Percentiles rank a stretch among this genome's conserved stretches.
phyloP scores from a whole-genome alignment of 1,139 yeast species.

The Saccharomyces hybrid region DNA sequence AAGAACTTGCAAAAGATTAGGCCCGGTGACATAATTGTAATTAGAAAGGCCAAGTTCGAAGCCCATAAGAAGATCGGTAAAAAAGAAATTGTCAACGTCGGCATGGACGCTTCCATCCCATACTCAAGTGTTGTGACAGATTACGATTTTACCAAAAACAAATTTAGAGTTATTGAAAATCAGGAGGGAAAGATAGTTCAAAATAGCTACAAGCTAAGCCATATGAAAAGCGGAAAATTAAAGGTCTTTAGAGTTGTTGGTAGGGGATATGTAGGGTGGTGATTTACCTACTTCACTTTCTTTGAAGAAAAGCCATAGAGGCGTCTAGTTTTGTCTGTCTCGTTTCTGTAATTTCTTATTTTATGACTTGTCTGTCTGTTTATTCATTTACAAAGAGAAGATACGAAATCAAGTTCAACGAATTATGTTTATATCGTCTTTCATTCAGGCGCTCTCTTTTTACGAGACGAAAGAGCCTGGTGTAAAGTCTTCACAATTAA shows the following conservation, averaged over 20 bases:
- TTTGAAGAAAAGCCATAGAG: background rate
- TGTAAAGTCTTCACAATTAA: too few relatives aligned
- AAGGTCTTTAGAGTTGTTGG: slow-evolving; percentile 70
- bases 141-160: slow-evolving; percentile 68
- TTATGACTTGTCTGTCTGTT: too few relatives aligned
- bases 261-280: slow-evolving; percentile 59
- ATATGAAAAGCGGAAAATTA: slow-evolving; percentile 71
- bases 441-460: too few relatives aligned
- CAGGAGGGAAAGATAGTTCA: slow-evolving; percentile 50
- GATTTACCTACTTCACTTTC: slow-evolving; percentile 3
- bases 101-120: slow-evolving; percentile 37
- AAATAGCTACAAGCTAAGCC: slow-evolving; percentile 59
- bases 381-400: too few relatives aligned
- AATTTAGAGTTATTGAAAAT: slow-evolving; percentile 66
- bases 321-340: too few relatives aligned
- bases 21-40: slow-evolving; percentile 78
- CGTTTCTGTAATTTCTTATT: too few relatives aligned
- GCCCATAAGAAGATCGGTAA: slow-evolving; percentile 55
- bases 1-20: slow-evolving; percentile 47
- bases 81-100: slow-evolving; percentile 42
- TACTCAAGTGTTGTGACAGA: slow-evolving; percentile 51
- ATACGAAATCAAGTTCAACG: too few relatives aligned
- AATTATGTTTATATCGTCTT: too few relatives aligned
- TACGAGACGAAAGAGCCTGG: too few relatives aligned
- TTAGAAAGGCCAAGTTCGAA: slow-evolving; percentile 66